phyloP scores from a whole-genome alignment of 2,329 filamentous ascomycete species.

The Metarhizium brunneum region DNA sequence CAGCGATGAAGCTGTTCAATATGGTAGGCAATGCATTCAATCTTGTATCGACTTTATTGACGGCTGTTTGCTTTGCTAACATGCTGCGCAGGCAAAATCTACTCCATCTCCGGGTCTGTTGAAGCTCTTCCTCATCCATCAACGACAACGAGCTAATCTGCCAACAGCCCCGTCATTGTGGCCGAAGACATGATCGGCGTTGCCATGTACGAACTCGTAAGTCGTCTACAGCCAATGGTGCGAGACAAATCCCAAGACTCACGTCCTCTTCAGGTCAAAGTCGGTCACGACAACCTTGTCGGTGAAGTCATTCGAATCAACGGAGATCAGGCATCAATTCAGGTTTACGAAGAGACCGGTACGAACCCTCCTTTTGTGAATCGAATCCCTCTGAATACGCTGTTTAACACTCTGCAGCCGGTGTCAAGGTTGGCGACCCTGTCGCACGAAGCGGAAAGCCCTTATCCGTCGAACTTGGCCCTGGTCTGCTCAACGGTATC shows the following conservation, averaged over 20 bases:
- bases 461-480: constrained; percentile 91
- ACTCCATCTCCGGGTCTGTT: constrained; percentile 52
- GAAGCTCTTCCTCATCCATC: background rate
- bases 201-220: constrained; percentile 98
- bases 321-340: constrained; percentile 89
- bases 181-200: constrained; percentile 98
- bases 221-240: constrained; percentile 18
- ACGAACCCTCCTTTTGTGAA: constrained; percentile 19
- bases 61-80: constrained; percentile 12
- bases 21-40: constrained; percentile 25
- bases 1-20: constrained; percentile 27
- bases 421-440: constrained; percentile 91
- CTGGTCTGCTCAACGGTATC: constrained; percentile 96
- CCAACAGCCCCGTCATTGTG: constrained; percentile 73
- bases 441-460: constrained; percentile 88
- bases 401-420: constrained; percentile 46
- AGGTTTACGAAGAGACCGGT: constrained; percentile 99
- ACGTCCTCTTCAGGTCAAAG: constrained; percentile 56
- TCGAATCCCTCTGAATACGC: background rate
- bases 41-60: background rate
- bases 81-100: constrained; percentile 44
- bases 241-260: background rate
- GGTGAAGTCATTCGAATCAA: constrained; percentile 98
- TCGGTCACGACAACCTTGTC: constrained; percentile 84
- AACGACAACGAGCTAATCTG: constrained; percentile 10